Evolutionary conservation across 2,329 filamentous ascomycete species (phyloP).

Genomic region (Epicoccum nigrum): DNA sequence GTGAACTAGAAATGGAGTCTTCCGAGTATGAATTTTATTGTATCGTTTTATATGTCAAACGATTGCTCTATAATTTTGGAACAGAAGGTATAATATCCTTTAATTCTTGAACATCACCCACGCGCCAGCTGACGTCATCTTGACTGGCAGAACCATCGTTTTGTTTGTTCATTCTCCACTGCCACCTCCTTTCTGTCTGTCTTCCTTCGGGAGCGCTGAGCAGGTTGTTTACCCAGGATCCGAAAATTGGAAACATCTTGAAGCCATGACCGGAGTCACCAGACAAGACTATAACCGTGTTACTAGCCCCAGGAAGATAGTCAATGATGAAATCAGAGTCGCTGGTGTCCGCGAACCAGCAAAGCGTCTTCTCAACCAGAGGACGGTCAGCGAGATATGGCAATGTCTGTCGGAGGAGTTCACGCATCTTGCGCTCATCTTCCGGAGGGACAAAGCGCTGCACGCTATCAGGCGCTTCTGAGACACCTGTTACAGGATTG

Average conservation of each 20-base stretch:
- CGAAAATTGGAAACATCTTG: conserved; percentile 67
- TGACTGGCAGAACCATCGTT: conserved; percentile 21
- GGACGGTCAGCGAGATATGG: conserved; percentile 61
- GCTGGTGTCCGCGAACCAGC: conserved; percentile 67
- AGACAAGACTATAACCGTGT: conserved; percentile 58
- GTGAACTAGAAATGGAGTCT: too few species aligned
- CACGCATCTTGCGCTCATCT: conserved; percentile 61
- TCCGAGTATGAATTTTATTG: neutral
- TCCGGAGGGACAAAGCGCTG: conserved; percentile 58
- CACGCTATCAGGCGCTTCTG: conserved; percentile 47
- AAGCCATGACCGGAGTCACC: conserved; percentile 68
- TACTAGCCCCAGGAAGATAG: conserved; percentile 58
- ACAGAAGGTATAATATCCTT: conserved; percentile 23
- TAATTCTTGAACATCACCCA: conserved; percentile 45
- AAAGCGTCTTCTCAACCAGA: conserved; percentile 63
- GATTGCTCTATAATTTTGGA: conserved; percentile 23
- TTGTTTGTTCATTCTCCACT: conserved; percentile 54
- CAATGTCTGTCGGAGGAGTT: conserved; percentile 59
- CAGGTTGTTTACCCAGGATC: conserved; percentile 59
- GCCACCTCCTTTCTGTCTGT: conserved; percentile 57
- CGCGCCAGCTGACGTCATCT: conserved; percentile 56
- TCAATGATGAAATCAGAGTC: conserved; percentile 68
- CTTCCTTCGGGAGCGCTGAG: conserved; percentile 48
- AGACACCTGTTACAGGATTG: conserved; percentile 50
- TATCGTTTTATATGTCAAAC: neutral